A percentile compares a stretch with the other conserved stretches of the same genome.
Conservation (phyloP, 192 early-diverging fungal species). For the Rhizoclosmatium sp. region DNA sequence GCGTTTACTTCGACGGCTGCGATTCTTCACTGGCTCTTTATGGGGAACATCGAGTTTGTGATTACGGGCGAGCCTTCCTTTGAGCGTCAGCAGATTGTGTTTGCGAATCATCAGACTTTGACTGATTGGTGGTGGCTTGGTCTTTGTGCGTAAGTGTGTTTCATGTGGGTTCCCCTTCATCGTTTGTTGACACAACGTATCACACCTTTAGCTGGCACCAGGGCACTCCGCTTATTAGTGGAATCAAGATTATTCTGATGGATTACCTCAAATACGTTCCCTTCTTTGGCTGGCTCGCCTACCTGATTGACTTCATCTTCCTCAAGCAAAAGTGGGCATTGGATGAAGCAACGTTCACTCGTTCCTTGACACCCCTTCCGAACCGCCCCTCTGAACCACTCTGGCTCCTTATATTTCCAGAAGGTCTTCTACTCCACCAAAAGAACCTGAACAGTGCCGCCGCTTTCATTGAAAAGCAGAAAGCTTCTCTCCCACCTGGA, state of each 20-base stretch:
- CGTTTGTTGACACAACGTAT: not conserved
- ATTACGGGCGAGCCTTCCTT: not conserved
- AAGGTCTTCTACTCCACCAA: slow-evolving; percentile 1
- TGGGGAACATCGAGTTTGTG: slow-evolving; percentile 10
- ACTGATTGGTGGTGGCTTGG: slow-evolving; percentile 28
- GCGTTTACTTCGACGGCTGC: not conserved
- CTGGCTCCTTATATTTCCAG: slow-evolving; percentile 30
- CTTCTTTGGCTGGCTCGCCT: slow-evolving; percentile 4
- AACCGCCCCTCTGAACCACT: slow-evolving; percentile 15
- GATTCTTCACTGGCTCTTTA: not conserved
- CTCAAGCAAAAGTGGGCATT: slow-evolving; percentile 12
- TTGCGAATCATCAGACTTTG: slow-evolving; percentile 30
- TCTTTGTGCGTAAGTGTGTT: slow-evolving; percentile 1
- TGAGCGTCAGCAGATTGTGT: not conserved
- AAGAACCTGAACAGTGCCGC: not conserved
- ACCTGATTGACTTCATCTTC: slow-evolving; percentile 19
- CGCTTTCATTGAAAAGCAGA: slow-evolving; percentile 5
- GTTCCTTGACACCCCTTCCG: not conserved
- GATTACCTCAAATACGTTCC: slow-evolving; percentile 18
- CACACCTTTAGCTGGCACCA: not conserved
- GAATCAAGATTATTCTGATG: slow-evolving; percentile 17
- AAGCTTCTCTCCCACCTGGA: not conserved
- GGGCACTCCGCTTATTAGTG: slow-evolving; percentile 9
- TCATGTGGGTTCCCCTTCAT: not conserved
- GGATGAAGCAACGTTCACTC: not conserved